These are phyloP conservation scores for Scutellaria minor DNA, from an alignment of 257 asterid species.

Conservation along the genomic window DNA sequence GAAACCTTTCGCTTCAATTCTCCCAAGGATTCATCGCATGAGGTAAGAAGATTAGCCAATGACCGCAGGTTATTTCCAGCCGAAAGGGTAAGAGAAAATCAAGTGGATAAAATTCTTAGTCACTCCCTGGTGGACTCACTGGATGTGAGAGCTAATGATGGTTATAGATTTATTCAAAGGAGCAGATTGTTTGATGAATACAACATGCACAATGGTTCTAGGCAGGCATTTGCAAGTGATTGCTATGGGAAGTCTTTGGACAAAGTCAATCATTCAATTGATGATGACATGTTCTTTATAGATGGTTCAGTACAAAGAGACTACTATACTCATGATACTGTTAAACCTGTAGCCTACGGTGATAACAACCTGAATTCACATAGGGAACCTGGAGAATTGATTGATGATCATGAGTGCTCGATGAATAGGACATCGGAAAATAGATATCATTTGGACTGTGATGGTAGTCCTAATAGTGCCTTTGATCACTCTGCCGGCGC, in stretches of 20 bases:
- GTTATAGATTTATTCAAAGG: slow-evolving; percentile 37
- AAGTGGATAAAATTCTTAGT: slow-evolving; percentile 28
- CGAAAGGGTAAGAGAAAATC: slow-evolving; percentile 40
- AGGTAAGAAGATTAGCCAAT: slow-evolving; percentile 40
- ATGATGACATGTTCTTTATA: slow-evolving; percentile 34
- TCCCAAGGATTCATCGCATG: slow-evolving; percentile 35
- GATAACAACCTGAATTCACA: slow-evolving; percentile 32
- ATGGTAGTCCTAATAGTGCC: slow-evolving; percentile 33
- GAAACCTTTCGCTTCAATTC: slow-evolving; percentile 12
- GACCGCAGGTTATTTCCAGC: slow-evolving; percentile 31
- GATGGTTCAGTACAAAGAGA: slow-evolving; percentile 42
- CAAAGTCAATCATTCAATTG: slow-evolving; percentile 33
- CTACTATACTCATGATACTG: slow-evolving; percentile 26
- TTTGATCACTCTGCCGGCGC: slow-evolving; percentile 39
- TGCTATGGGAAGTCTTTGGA: slow-evolving; percentile 39
- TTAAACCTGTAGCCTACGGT: slow-evolving; percentile 33
- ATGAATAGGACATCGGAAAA: slow-evolving; percentile 44
- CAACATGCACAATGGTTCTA: slow-evolving; percentile 36
- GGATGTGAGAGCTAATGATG: slow-evolving; percentile 41
- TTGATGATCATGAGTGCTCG: slow-evolving; percentile 35
- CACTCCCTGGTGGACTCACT: slow-evolving; percentile 28
- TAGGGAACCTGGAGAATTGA: slow-evolving; percentile 42
- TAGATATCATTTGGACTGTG: slow-evolving; percentile 39
- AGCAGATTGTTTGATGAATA: slow-evolving; percentile 34
- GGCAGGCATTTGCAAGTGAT: slow-evolving; percentile 37